Conservation (phyloP, 1,139 yeast genomes). For the Scheffersomyces segobiensis region DNA sequence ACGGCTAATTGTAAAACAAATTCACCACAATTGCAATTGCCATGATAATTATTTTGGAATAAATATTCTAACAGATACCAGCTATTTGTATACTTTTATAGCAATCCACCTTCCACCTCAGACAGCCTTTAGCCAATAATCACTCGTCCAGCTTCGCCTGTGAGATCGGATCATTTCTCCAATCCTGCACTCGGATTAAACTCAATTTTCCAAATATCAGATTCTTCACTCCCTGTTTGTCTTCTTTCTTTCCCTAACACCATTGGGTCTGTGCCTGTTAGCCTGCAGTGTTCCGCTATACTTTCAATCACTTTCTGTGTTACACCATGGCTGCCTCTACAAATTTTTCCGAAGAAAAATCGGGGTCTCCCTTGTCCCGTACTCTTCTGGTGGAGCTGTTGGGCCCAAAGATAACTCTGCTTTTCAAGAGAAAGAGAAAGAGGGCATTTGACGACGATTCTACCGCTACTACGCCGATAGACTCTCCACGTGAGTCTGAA, state of each 20-base stretch:
- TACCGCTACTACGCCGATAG: slow-evolving; percentile 9
- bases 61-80: too few relatives aligned
- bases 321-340: neutral
- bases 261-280: neutral
- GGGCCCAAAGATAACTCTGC: slow-evolving; percentile 39
- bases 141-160: neutral
- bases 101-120: neutral
- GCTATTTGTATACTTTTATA: neutral
- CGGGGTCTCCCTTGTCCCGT: slow-evolving; percentile 21
- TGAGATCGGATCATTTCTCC: neutral
- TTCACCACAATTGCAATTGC: too few relatives aligned
- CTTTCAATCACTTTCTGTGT: neutral
- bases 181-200: neutral
- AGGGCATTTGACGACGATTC: slow-evolving; percentile 16
- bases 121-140: neutral
- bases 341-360: neutral
- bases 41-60: too few relatives aligned
- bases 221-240: neutral
- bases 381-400: slow-evolving; percentile 46
- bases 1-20: too few relatives aligned
- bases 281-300: neutral
- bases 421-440: slow-evolving; percentile 39
- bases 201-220: neutral
- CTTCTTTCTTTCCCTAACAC: neutral
- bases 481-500: slow-evolving; percentile 12